Evolutionary conservation across 2,329 filamentous ascomycete genomes (phyloP).

Genomic region (Claviceps humidiphila): DNA sequence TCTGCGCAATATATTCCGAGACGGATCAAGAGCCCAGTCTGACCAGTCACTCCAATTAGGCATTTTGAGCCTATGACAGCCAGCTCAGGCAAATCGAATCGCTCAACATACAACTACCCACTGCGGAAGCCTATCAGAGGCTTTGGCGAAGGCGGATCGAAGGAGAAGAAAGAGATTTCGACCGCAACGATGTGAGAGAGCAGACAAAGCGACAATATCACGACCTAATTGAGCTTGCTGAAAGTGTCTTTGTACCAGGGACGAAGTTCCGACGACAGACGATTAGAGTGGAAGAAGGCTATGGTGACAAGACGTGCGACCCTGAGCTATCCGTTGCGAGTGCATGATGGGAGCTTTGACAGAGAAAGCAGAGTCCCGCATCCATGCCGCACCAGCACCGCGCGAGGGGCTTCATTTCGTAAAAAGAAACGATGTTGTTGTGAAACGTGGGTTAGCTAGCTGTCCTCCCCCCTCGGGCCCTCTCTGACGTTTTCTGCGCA

Average conservation of each 20-base stretch:
- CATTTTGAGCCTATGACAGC: slow-evolving; percentile 2
- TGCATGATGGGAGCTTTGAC: neutral
- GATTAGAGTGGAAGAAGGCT: slow-evolving; percentile 2
- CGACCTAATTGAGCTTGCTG: slow-evolving; percentile 2
- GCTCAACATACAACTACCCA: slow-evolving; percentile 5
- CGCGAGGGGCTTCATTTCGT: neutral
- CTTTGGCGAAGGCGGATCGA: neutral
- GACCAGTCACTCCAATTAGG: slow-evolving; percentile 15
- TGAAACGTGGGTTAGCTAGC: slow-evolving; percentile 4
- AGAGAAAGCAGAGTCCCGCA: neutral
- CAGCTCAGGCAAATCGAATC: neutral
- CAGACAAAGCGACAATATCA: neutral
- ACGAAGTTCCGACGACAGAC: slow-evolving; percentile 1
- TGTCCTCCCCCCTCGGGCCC: slow-evolving; percentile 6
- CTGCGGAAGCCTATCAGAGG: neutral
- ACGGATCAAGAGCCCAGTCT: slow-evolving; percentile 13
- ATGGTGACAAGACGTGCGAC: neutral
- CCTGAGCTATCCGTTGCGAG: neutral
- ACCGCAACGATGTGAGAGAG: neutral
- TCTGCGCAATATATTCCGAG: slow-evolving; percentile 10
- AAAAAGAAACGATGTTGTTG: slow-evolving; percentile 1
- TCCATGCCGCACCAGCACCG: neutral
- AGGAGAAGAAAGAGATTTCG: neutral
- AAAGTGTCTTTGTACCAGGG: slow-evolving; percentile 7
- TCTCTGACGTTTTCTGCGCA: slow-evolving; percentile 3